Evolutionary conservation across 78 protist species (phyloP).

Genomic region (Protostelium mycophagum): DNA sequence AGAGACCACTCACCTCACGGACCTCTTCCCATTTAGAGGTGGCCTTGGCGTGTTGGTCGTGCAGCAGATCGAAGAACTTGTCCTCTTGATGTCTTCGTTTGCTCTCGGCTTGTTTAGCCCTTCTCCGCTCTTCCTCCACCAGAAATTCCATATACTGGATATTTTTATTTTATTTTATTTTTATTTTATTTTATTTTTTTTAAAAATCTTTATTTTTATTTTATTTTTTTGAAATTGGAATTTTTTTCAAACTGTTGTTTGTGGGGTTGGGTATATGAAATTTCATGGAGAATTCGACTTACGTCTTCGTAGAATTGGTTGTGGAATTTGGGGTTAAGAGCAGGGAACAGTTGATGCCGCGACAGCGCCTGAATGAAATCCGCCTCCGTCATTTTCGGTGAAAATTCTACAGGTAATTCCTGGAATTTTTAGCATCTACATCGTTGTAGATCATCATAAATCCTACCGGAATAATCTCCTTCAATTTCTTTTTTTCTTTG

Average conservation of each 20-base stretch:
- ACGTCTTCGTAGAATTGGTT: not conserved
- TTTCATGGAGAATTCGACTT: not conserved
- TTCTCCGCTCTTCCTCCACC: not conserved
- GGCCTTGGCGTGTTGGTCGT: not conserved
- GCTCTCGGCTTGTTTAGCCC: not conserved
- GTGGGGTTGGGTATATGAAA: no score
- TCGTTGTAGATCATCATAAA: not conserved
- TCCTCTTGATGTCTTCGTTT: not conserved
- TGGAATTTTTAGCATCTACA: not conserved
- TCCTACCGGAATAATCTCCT: not conserved
- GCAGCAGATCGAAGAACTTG: not conserved
- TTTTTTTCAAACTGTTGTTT: no score
- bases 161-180: no score
- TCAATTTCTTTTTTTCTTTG: not conserved
- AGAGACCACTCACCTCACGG: not conserved
- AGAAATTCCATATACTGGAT: not conserved
- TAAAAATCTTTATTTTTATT: no score
- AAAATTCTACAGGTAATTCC: not conserved
- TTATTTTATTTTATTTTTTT: no score
- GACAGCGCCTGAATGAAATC: not conserved
- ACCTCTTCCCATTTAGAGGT: not conserved
- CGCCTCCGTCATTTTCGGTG: not conserved
- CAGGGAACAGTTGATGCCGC: not conserved
- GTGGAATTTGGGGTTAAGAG: not conserved
- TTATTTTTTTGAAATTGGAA: no score